Evolutionary conservation across 768 basidiomycete species (phyloP), one percentile per base, ranked within the genome.

Genomic region (Podaxis sp.): DNA sequence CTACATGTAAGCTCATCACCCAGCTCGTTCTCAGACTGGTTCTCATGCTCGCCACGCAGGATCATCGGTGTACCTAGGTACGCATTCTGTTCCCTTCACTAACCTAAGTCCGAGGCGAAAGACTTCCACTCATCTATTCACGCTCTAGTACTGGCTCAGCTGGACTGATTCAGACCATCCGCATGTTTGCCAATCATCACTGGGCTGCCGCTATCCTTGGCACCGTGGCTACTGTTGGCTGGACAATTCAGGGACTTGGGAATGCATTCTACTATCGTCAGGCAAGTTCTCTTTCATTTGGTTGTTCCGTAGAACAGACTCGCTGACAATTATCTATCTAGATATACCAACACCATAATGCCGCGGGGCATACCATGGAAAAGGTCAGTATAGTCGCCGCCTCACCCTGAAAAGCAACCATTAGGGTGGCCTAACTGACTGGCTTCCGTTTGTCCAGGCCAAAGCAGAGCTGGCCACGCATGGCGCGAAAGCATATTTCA

Each of bases 21-120:
- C 53, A 55, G 54, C 57, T 69, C 50, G 67, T 69, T 67, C 68
- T 63, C 66, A 71, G 63, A 67, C 64, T 52, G 71, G 66, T 66
- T 67, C 69, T 73, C 65, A 71, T 64, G 63, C 64, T 71, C 67
- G 68, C 74, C 72, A 70, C 73, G 65, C 70, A 96, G 92, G 92
- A 88, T 95, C 73, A 88, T 98, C 72, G 96, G 96, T 66, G 90
- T 97, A 69, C 94, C 95, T 68, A 85, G 87, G 89, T 88, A 78
- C 67, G 73, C 67, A 43, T 53, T 52, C 47, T 24, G 27, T 46
- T 36, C 29, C 49, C 17, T 17, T 25, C 33, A 36, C 57, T 57
- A 55, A 63, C 51, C 38, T 54, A 73, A 70, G 65, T 76, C 76
- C 74, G 76, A 77, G 75, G 74, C 64, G 67, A 71, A 75, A 71